Evolutionary conservation across 805 yeast genomes (phyloP).

Genomic region (Teunomyces barrocoloradensis): DNA sequence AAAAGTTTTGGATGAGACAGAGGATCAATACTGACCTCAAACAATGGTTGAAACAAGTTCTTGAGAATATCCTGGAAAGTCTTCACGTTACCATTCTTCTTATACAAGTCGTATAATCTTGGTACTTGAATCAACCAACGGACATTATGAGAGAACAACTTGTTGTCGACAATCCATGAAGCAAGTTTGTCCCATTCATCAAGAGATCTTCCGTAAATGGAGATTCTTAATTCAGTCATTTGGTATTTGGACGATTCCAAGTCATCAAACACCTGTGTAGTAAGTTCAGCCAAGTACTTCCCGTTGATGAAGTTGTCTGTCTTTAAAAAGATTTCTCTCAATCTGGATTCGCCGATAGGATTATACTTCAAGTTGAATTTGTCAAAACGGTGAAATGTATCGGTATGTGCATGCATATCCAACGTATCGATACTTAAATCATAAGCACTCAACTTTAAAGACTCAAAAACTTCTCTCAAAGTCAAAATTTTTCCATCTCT

Average conservation of each 20-base stretch:
- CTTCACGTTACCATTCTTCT: conserved; percentile 64
- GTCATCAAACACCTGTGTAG: conserved; percentile 91
- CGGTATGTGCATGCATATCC: conserved; percentile 99
- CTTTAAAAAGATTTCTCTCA: conserved; percentile 92
- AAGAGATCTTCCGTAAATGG: conserved; percentile 84
- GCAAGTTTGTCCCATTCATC: conserved; percentile 97
- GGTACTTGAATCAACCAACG: conserved; percentile 98
- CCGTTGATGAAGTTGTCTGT: conserved; percentile 94
- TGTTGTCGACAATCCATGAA: conserved; percentile 91
- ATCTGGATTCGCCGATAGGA: conserved; percentile 96
- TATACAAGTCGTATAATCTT: conserved; percentile 85
- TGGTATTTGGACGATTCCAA: conserved; percentile 94
- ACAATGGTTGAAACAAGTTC: conserved; percentile 83
- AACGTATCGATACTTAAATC: conserved; percentile 94
- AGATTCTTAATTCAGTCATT: conserved; percentile 94
- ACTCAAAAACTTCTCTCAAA: conserved; percentile 84
- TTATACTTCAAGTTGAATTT: conserved; percentile 95
- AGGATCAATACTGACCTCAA: conserved; percentile 87
- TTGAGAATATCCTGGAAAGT: conserved; percentile 73
- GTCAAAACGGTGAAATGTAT: conserved; percentile 96
- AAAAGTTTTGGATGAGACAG: conserved; percentile 84
- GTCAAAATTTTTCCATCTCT: conserved; percentile 91
- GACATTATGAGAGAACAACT: conserved; percentile 86
- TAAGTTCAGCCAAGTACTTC: conserved; percentile 84
- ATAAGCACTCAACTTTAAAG: conserved; percentile 87